phyloP scores from a whole-genome alignment of 257 asterid genomes.

The Nicotiana paniculata region DNA sequence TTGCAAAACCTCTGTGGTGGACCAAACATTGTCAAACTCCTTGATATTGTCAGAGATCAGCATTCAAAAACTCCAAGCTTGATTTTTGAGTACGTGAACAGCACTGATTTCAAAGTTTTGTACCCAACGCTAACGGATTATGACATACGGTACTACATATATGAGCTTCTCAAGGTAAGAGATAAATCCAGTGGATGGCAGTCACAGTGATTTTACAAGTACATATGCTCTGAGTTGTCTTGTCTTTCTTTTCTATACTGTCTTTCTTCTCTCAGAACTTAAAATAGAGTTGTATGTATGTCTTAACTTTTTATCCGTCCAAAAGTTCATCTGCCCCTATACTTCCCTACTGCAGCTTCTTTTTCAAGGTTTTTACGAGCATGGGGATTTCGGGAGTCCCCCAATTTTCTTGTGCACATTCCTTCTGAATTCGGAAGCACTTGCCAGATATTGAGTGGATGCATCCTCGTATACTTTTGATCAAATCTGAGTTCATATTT shows the following conservation, averaged over 20 bases:
- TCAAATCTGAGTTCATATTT: background rate
- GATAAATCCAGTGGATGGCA: background rate
- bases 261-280: background rate
- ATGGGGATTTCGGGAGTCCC: background rate
- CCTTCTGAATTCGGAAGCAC: background rate
- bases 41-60: slow-evolving; percentile 34
- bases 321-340: background rate
- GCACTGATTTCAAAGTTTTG: slow-evolving; percentile 41
- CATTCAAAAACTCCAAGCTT: slow-evolving; percentile 40
- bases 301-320: background rate
- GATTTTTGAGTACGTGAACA: slow-evolving; percentile 44
- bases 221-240: background rate
- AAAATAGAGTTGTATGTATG: background rate
- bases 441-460: background rate
- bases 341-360: background rate
- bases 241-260: background rate
- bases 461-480: background rate
- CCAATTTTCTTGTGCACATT: background rate
- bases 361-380: background rate
- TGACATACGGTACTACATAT: slow-evolving; percentile 41
- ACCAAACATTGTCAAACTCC: slow-evolving; percentile 35
- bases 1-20: slow-evolving; percentile 45
- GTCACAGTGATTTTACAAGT: background rate
- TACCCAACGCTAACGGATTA: slow-evolving; percentile 38
- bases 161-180: slow-evolving; percentile 45